Percentiles rank a stretch among this genome's conserved stretches.
Evolutionary conservation across 768 basidiomycete species (phyloP).

Genomic region (Agrocybe pediades): DNA sequence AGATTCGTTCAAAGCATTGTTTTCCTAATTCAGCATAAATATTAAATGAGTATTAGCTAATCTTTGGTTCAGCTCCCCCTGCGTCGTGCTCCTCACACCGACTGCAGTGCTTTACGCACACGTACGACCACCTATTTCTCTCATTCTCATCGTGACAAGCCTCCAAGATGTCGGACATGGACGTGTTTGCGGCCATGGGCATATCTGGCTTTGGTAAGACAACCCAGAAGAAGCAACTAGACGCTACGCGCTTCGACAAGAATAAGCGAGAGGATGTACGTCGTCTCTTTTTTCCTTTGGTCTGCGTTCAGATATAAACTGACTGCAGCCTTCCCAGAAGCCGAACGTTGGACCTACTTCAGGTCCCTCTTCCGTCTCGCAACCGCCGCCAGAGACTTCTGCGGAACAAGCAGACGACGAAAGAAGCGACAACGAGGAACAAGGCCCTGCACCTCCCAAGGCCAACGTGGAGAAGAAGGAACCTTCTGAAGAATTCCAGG

Average conservation of each 20-base stretch:
- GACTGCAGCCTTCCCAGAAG: constrained; percentile 9
- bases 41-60: constrained; percentile 14
- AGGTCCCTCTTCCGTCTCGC: constrained; percentile 15
- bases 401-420: constrained; percentile 3
- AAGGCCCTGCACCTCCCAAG: constrained; percentile 26
- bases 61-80: constrained; percentile 4
- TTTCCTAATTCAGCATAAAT: background rate
- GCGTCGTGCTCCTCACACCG: background rate
- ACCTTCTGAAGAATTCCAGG: constrained; percentile 28
- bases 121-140: background rate
- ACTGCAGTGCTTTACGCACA: background rate
- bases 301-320: constrained; percentile 8
- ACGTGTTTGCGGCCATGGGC: constrained; percentile 82
- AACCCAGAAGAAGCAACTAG: constrained; percentile 62
- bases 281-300: constrained; percentile 6
- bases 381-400: constrained; percentile 8
- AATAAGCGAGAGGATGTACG: constrained; percentile 57
- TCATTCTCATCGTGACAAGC: background rate
- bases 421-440: constrained; percentile 25
- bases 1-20: background rate
- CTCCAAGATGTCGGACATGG: constrained; percentile 50
- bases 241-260: constrained; percentile 80
- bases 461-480: constrained; percentile 12
- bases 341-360: constrained; percentile 14
- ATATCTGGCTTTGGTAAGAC: constrained; percentile 84